phyloP scores from a whole-genome alignment of 768 basidiomycete species.

The Amanita subjunquillea region DNA sequence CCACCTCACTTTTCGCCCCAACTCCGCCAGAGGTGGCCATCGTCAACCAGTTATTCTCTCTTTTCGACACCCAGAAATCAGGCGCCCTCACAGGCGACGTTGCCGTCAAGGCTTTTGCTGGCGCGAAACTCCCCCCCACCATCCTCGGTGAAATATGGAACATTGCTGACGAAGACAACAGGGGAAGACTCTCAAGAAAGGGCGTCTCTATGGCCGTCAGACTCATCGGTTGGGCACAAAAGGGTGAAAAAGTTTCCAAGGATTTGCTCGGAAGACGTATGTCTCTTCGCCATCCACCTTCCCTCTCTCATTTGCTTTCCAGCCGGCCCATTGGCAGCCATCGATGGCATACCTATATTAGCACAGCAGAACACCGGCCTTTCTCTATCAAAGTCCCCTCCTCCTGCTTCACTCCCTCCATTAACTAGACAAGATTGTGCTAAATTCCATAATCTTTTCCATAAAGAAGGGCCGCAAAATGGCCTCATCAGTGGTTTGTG shows the following conservation, averaged over 20 bases:
- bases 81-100: conserved; percentile 85
- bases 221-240: conserved; percentile 89
- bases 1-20: conserved; percentile 30
- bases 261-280: conserved; percentile 64
- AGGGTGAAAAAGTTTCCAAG: conserved; percentile 57
- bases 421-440: conserved; percentile 72
- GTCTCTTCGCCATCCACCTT: conserved; percentile 18
- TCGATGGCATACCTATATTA: conserved; percentile 57
- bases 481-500: conserved; percentile 69
- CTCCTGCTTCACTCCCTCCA: conserved; percentile 47
- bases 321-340: conserved; percentile 81
- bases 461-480: conserved; percentile 55
- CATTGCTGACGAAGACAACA: conserved; percentile 87
- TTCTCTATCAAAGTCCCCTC: conserved; percentile 54
- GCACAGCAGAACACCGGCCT: conserved; percentile 51
- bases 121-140: conserved; percentile 68
- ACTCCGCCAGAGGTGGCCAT: conserved; percentile 44
- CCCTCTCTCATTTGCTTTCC: conserved; percentile 6
- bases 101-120: conserved; percentile 79
- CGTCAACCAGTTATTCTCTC: conserved; percentile 62
- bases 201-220: conserved; percentile 84
- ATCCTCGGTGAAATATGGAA: conserved; percentile 91
- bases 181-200: conserved; percentile 83
- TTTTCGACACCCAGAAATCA: conserved; percentile 68
- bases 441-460: conserved; percentile 78